Conservation (phyloP, 768 basidiomycete genomes). For the Coprinopsis marcescibilis region DNA sequence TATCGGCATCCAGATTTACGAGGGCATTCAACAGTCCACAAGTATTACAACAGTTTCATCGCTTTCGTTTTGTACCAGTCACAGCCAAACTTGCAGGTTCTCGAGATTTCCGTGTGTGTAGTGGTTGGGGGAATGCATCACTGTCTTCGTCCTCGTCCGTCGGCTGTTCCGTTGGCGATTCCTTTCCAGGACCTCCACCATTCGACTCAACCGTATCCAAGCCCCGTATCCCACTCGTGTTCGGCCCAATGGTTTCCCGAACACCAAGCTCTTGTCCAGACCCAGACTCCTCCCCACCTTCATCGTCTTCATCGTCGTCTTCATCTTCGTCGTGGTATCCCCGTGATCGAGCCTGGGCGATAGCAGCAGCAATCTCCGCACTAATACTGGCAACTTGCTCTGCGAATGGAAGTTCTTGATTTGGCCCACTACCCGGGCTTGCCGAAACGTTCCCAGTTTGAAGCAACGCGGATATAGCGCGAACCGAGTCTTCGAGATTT, state of each 20-base stretch:
- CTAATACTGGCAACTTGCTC: slow-evolving; percentile 71
- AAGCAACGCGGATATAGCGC: slow-evolving; percentile 68
- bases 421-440: slow-evolving; percentile 23
- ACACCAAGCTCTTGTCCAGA: slow-evolving; percentile 48
- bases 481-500: slow-evolving; percentile 63
- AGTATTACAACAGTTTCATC: slow-evolving; percentile 35
- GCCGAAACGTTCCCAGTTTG: slow-evolving; percentile 37
- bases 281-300: slow-evolving; percentile 42
- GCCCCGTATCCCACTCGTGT: slow-evolving; percentile 58
- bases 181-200: too few relatives aligned
- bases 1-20: too few relatives aligned
- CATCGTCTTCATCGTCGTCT: slow-evolving; percentile 42
- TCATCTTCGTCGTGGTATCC: slow-evolving; percentile 54
- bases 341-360: slow-evolving; percentile 66
- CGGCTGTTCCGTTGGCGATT: slow-evolving; percentile 4
- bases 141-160: slow-evolving; percentile 65
- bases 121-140: slow-evolving; percentile 65
- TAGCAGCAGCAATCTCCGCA: slow-evolving; percentile 73
- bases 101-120: slow-evolving; percentile 64
- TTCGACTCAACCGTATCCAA: slow-evolving; percentile 26
- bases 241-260: slow-evolving; percentile 48
- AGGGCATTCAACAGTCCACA: too few relatives aligned
- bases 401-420: slow-evolving; percentile 44
- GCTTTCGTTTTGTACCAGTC: slow-evolving; percentile 59
- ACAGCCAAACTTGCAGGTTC: slow-evolving; percentile 36